phyloP scores from a whole-genome alignment of 257 asterid species.

The Solanum bukasovii region DNA sequence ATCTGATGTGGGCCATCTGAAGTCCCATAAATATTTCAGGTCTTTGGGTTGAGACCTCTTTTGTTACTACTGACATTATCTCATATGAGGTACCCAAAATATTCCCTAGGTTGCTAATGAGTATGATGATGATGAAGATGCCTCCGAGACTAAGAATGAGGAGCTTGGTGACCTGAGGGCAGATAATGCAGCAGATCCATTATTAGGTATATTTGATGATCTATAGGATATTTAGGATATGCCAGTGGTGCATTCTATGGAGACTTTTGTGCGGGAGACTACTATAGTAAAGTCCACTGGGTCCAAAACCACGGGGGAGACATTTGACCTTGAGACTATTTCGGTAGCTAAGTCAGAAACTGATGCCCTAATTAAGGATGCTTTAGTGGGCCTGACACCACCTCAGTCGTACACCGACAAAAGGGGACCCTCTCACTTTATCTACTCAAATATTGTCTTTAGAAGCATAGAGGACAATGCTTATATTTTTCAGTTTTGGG shows the following conservation, averaged over 20 bases:
- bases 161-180: not conserved
- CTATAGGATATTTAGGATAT: not conserved
- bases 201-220: too few species aligned
- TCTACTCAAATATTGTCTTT: not conserved
- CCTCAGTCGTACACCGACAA: too few species aligned
- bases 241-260: not conserved
- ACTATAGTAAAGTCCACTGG: not conserved
- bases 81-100: not conserved
- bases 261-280: not conserved
- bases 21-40: not conserved
- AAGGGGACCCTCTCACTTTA: not conserved
- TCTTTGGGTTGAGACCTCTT: too few species aligned
- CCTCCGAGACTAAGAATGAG: not conserved
- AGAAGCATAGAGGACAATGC: not conserved
- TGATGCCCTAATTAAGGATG: not conserved
- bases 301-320: not conserved
- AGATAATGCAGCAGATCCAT: too few species aligned
- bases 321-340: not conserved
- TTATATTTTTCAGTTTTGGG: not conserved
- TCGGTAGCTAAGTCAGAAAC: not conserved
- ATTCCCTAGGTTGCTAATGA: not conserved
- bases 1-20: too few species aligned
- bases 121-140: not conserved
- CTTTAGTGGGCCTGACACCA: not conserved
- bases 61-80: not conserved